Percentiles rank a stretch among this genome's conserved stretches.
phyloP scores from a whole-genome alignment of 1,284 basidiomycete species.

The Trichosporon inkin region DNA sequence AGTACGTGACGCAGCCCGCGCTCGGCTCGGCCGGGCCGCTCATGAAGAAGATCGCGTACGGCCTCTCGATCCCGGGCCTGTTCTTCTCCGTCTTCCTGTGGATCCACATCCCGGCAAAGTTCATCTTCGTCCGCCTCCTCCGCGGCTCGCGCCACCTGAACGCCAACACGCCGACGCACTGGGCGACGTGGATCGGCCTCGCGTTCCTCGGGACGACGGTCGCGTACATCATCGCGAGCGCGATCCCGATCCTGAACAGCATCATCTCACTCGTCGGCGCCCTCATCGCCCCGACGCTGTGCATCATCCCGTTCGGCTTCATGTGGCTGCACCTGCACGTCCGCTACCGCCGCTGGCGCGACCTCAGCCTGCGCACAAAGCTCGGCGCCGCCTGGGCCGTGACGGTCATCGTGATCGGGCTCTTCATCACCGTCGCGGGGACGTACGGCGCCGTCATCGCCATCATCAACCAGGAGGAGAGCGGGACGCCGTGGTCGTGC shows the following conservation, averaged over 20 bases:
- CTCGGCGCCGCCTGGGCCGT: conserved; percentile 16
- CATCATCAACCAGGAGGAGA: conserved; percentile 28
- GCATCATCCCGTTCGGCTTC: conserved; percentile 29
- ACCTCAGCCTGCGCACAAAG: conserved; percentile 5
- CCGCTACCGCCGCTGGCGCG: not conserved
- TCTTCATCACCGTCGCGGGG: conserved; percentile 32
- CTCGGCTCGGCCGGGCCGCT: conserved; percentile 44
- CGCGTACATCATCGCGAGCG: conserved; percentile 37
- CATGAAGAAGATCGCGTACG: conserved; percentile 49
- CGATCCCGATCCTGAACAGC: conserved; percentile 34
- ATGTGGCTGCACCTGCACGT: conserved; percentile 38
- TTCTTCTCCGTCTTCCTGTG: conserved; percentile 27
- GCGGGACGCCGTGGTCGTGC: conserved; percentile 37
- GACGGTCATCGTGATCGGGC: conserved; percentile 26
- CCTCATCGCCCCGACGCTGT: conserved; percentile 34
- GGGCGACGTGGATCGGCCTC: conserved; percentile 34
- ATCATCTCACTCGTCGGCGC: conserved; percentile 39
- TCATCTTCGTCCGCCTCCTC: conserved; percentile 35
- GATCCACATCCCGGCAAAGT: conserved; percentile 39
- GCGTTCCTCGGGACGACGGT: conserved; percentile 23
- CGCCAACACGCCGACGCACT: conserved; percentile 30
- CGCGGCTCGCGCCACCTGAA: conserved; percentile 35
- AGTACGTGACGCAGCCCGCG: conserved; percentile 45
- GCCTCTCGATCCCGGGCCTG: conserved; percentile 46
- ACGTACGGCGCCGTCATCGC: conserved; percentile 38